Percentiles rank a stretch among this genome's conserved stretches.
phyloP scores from a whole-genome alignment of 768 basidiomycete species.

The Mycena kentingensis region DNA sequence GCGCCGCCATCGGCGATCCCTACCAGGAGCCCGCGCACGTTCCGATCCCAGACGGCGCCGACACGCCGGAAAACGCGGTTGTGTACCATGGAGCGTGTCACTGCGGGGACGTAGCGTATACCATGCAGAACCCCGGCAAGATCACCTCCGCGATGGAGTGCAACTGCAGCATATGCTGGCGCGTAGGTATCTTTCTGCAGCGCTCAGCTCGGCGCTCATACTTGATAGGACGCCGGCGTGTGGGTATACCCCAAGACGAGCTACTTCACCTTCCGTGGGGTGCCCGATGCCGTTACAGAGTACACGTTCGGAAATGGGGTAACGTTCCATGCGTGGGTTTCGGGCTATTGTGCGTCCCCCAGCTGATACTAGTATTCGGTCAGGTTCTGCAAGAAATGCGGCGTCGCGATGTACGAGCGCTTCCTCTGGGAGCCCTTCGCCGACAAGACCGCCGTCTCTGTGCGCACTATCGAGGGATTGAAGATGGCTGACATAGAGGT shows the following conservation, averaged over 20 bases:
- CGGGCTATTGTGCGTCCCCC: too few relatives aligned
- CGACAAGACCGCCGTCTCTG: not conserved
- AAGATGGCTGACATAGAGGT: not conserved
- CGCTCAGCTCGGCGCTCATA: not conserved
- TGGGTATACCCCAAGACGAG: constrained; percentile 6
- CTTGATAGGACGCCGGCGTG: constrained; percentile 5
- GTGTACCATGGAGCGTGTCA: constrained; percentile 15
- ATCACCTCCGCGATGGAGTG: not conserved
- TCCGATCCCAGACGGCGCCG: not conserved
- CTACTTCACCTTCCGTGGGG: not conserved
- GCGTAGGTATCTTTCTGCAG: not conserved
- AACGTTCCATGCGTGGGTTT: constrained; percentile 3
- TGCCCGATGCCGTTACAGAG: constrained; percentile 5
- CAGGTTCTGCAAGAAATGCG: not conserved
- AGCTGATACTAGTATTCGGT: too few relatives aligned
- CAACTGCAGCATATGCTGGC: constrained; percentile 17
- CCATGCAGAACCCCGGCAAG: not conserved
- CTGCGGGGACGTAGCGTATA: constrained; percentile 10
- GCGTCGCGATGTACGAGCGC: not conserved
- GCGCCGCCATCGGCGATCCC: not conserved
- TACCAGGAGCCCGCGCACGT: constrained; percentile 7
- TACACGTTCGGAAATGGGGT: not conserved
- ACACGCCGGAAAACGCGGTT: constrained; percentile 1
- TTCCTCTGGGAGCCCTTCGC: not conserved
- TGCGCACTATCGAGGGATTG: not conserved